These are phyloP conservation scores for Colletotrichum caudatum DNA, from an alignment of 2,329 filamentous ascomycete genomes.

Conservation along the genomic window DNA sequence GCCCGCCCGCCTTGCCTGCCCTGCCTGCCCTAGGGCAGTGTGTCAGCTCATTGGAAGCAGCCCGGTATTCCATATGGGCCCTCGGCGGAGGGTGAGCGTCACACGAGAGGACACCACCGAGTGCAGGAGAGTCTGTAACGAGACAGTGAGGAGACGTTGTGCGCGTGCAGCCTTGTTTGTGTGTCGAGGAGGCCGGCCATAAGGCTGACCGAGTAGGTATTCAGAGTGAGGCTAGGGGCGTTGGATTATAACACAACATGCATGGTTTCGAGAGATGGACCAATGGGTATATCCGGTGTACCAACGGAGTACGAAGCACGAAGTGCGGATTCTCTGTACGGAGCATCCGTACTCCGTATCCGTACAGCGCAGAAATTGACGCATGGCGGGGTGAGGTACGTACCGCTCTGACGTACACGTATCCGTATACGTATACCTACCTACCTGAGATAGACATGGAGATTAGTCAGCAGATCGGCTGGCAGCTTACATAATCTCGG, in stretches of 20 bases:
- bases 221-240: background rate
- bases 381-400: background rate
- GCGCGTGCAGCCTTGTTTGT: background rate
- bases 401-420: background rate
- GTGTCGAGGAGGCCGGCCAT: too few relatives aligned
- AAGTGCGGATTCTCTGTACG: too few relatives aligned
- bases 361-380: background rate
- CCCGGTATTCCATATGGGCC: slow-evolving; percentile 28
- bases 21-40: too few relatives aligned
- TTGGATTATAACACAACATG: too few relatives aligned
- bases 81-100: background rate
- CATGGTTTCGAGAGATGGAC: too few relatives aligned
- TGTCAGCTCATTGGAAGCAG: slow-evolving; percentile 12
- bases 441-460: accelerated
- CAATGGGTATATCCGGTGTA: too few relatives aligned
- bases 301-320: too few relatives aligned
- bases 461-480: too few relatives aligned
- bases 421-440: too few relatives aligned
- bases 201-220: background rate
- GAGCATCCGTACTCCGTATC: too few relatives aligned
- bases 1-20: slow-evolving; percentile 11
- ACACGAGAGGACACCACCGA: background rate
- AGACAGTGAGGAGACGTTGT: background rate
- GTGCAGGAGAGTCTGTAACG: background rate
- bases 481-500: background rate